These are phyloP conservation scores for Middelhovenomyces tepae DNA, from an alignment of 805 yeast genomes.

Conservation along the genomic window DNA sequence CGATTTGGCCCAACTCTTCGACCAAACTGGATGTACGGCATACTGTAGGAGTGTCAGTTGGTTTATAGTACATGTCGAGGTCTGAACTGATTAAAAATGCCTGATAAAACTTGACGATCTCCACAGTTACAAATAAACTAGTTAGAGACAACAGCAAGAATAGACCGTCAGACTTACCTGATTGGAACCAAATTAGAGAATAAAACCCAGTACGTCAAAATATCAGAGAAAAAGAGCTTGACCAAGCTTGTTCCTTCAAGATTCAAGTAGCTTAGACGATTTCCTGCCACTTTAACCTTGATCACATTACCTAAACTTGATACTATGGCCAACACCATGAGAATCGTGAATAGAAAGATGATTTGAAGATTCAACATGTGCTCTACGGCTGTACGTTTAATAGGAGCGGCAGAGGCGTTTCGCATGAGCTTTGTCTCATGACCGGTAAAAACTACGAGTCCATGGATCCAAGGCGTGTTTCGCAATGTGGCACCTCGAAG, in stretches of 20 bases:
- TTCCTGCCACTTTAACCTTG: slow-evolving; percentile 46
- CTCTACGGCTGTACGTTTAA: slow-evolving; percentile 94
- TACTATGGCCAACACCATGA: slow-evolving; percentile 64
- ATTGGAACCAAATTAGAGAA: slow-evolving; percentile 97
- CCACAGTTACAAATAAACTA: slow-evolving; percentile 83
- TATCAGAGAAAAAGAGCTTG: slow-evolving; percentile 71
- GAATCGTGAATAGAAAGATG: slow-evolving; percentile 72
- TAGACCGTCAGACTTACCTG: slow-evolving; percentile 31
- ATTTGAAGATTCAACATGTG: slow-evolving; percentile 89
- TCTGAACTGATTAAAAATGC: slow-evolving; percentile 92
- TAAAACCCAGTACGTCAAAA: slow-evolving; percentile 91
- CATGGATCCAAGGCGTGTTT: slow-evolving; percentile 93
- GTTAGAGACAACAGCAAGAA: slow-evolving; percentile 1
- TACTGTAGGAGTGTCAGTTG: slow-evolving; percentile 86
- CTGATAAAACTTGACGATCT: slow-evolving; percentile 89
- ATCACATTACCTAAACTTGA: slow-evolving; percentile 86
- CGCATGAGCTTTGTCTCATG: slow-evolving; percentile 98
- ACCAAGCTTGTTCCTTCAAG: slow-evolving; percentile 60
- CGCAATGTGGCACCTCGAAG: slow-evolving; percentile 92
- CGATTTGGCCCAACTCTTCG: slow-evolving; percentile 95
- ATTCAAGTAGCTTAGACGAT: slow-evolving; percentile 53
- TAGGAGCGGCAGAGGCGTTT: slow-evolving; percentile 97
- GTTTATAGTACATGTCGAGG: slow-evolving; percentile 82
- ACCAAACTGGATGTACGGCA: slow-evolving; percentile 93
- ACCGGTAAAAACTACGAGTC: slow-evolving; percentile 90